Percentiles rank a stretch among this genome's conserved stretches.
These are phyloP conservation scores for Butyriboletus loyo DNA, from an alignment of 768 basidiomycete genomes.

Conservation along the genomic window DNA sequence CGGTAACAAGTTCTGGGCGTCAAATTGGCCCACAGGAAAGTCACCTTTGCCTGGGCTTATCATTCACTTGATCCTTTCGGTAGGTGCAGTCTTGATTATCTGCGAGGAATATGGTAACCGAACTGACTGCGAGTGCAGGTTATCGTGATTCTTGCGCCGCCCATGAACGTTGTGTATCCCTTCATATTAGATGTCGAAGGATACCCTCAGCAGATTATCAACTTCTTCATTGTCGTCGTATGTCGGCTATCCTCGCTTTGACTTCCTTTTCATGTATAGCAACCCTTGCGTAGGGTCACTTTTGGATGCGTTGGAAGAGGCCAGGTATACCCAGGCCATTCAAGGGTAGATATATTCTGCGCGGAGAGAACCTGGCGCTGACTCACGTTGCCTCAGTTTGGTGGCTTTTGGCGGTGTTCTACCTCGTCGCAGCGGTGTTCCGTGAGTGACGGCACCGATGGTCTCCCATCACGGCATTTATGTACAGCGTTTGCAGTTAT, in stretches of 20 bases:
- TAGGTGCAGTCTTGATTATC: slow-evolving; percentile 13
- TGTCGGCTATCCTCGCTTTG: slow-evolving; percentile 11
- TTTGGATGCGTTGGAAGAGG: slow-evolving; percentile 52
- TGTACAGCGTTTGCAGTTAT: slow-evolving; percentile 35
- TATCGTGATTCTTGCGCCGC: slow-evolving; percentile 56
- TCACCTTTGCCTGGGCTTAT: slow-evolving; percentile 56
- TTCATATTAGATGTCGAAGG: slow-evolving; percentile 58
- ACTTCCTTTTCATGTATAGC: slow-evolving; percentile 25
- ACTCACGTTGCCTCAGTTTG: slow-evolving; percentile 37
- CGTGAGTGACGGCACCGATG: slow-evolving; percentile 32
- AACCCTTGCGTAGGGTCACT: slow-evolving; percentile 40
- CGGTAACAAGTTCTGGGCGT: slow-evolving; percentile 58
- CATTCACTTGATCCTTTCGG: slow-evolving; percentile 53
- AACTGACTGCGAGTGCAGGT: slow-evolving; percentile 31
- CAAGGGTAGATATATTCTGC: slow-evolving; percentile 35
- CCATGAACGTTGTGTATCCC: slow-evolving; percentile 51
- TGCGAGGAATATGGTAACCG: neutral
- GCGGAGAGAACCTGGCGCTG: neutral
- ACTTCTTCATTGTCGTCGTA: slow-evolving; percentile 54
- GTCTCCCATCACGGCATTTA: neutral
- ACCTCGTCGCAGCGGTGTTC: slow-evolving; percentile 49
- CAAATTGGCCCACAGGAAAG: slow-evolving; percentile 58
- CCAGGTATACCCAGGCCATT: slow-evolving; percentile 49
- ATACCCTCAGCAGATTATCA: slow-evolving; percentile 52
- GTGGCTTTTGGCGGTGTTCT: slow-evolving; percentile 54